phyloP scores from a whole-genome alignment of 23 red algal genomes.

The Gracilaria domingensis region DNA sequence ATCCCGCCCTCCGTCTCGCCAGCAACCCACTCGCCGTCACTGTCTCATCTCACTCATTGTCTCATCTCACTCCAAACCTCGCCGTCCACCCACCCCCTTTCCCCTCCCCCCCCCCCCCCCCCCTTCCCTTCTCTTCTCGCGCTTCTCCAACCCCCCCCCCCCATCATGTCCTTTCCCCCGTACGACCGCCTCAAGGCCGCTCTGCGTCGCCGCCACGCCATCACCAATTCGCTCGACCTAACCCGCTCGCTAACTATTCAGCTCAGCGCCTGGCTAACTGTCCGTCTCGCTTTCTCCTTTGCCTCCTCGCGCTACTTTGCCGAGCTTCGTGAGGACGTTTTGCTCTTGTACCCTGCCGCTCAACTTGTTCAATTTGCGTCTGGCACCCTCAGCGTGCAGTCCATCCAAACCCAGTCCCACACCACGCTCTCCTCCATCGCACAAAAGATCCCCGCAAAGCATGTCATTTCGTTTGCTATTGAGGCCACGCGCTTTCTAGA shows the following conservation, averaged over 20 bases:
- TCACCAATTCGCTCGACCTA: conserved; percentile 35
- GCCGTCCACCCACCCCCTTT: too few species aligned
- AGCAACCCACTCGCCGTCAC: background rate
- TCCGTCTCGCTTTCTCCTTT: background rate
- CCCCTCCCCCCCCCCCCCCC: too few species aligned
- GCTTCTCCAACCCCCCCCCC: background rate
- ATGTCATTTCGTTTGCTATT: conserved; percentile 2
- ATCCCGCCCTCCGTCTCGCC: too few species aligned
- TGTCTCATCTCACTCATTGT: background rate
- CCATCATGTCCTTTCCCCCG: conserved; percentile 6
- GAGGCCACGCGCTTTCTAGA: conserved; percentile 14
- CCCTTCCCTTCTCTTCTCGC: background rate
- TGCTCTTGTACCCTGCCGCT: conserved; percentile 30
- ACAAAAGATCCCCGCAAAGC: conserved; percentile 3
- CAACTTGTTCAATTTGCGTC: background rate
- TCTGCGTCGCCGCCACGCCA: conserved; percentile 12
- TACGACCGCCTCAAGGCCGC: background rate
- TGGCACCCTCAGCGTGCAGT: background rate
- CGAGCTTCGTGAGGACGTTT: conserved; percentile 28
- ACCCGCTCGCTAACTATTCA: conserved; percentile 37
- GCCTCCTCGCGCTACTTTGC: background rate
- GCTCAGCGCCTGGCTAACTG: conserved; percentile 19
- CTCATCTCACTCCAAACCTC: background rate
- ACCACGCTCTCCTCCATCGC: conserved; percentile 18
- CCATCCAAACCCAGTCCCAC: background rate